These are phyloP conservation scores for Pseudisothecium myosuroides DNA, from an alignment of 225 moss, liverwort and hornwort species.

Conservation along the genomic window DNA sequence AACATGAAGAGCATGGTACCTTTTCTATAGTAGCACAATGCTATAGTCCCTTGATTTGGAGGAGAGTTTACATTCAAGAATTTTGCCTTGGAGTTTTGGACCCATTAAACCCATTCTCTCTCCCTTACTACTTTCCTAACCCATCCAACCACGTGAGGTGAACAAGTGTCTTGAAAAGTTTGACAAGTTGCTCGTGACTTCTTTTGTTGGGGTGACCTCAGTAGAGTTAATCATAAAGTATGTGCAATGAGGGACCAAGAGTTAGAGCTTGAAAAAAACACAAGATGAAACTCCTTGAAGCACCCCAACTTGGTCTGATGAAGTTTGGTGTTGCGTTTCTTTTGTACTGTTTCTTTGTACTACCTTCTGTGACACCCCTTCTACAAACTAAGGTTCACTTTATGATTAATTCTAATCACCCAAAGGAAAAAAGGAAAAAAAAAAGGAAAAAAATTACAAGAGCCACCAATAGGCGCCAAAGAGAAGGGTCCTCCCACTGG, in stretches of 20 bases:
- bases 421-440: too few species aligned
- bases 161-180: rapidly evolving
- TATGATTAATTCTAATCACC: neutral
- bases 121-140: rapidly evolving
- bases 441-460: neutral
- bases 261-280: too few species aligned
- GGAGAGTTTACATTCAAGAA: neutral
- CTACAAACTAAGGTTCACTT: too few species aligned
- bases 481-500: too few species aligned
- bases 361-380: too few species aligned
- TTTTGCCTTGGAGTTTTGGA: neutral
- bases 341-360: too few species aligned
- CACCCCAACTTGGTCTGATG: too few species aligned
- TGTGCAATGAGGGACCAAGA: too few species aligned
- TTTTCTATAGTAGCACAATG: neutral
- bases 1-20: neutral
- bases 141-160: rapidly evolving
- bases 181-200: neutral
- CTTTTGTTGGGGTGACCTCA: neutral
- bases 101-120: rapidly evolving
- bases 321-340: too few species aligned
- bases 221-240: too few species aligned
- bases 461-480: rapidly evolving
- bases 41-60: neutral
- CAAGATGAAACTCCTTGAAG: too few species aligned